A percentile compares a stretch with the other conserved stretches of the same genome.
phyloP scores from a whole-genome alignment of 257 asterid genomes.

The Plantago elongata region DNA sequence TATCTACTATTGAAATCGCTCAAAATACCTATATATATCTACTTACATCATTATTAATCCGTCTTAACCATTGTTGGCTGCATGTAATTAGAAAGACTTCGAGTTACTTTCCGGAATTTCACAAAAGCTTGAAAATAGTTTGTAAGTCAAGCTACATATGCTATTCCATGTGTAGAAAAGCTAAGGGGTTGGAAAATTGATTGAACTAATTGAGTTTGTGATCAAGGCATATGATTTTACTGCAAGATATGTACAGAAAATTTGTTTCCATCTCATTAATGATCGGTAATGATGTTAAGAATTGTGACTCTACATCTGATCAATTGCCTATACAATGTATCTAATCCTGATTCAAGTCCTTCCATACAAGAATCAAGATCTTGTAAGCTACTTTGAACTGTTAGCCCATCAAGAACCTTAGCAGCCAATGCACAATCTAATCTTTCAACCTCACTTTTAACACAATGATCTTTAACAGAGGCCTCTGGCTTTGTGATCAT shows the following conservation, averaged over 20 bases:
- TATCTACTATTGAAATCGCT: no score
- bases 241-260: not conserved
- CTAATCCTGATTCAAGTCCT: slow-evolving; percentile 33
- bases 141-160: no score
- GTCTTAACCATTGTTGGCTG: no score
- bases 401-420: slow-evolving; percentile 19
- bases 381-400: slow-evolving; percentile 26
- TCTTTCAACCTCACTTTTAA: slow-evolving; percentile 29
- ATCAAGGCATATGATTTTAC: not conserved
- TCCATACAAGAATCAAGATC: slow-evolving; percentile 32
- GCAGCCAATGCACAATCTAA: slow-evolving; percentile 24
- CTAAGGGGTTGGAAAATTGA: no score
- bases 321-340: slow-evolving; percentile 38
- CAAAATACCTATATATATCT: no score
- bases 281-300: slow-evolving; percentile 36
- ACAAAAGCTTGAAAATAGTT: no score
- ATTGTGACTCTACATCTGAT: slow-evolving; percentile 37
- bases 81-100: no score
- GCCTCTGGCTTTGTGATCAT: slow-evolving; percentile 25
- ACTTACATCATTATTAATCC: no score
- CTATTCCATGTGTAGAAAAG: no score
- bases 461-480: slow-evolving; percentile 3
- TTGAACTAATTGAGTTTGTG: not conserved
- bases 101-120: no score
- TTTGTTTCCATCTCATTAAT: slow-evolving; percentile 12